Base-by-base conservation (phyloP, 805 yeast species). In the Lipomyces yamadae region DNA sequence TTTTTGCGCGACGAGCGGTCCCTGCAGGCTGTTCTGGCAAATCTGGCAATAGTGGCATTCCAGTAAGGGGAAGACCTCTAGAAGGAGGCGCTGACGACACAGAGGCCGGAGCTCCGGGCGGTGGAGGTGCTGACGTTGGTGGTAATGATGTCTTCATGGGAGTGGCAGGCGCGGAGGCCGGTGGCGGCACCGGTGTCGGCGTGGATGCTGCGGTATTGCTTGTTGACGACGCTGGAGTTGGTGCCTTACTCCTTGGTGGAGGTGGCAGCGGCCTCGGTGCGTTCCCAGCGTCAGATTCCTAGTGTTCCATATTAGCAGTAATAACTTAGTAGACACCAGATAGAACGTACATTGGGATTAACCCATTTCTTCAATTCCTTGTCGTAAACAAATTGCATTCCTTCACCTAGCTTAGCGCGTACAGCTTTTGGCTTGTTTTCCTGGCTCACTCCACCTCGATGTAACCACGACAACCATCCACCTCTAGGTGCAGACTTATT, bases 341-440 rank as follows among this genome's bases (percentile, higher is more conserved):
- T n/a, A 18, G 32, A n/a, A 45, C 48, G 18, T 3, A 85, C 86
- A 69, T 86, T 85, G 63, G 85, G 85, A 74, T 91, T 88, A 61
- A 95, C 86, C 97, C 98, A 95, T 74, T 97, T 84, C 76, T 89
- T 88, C 74, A 89, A 83, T 66, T 89, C 86, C 73, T 91, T 94
- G 78, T 93, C 97, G 76, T 86, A 95, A 74, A 85, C 84, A 75
- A 95, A 89, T 18, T 85, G 81, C 74, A 83, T 89, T 66, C 86
- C 84, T 65, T 89, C 91, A 11, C 98, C 99, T 62, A 95, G 79
- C 72, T 95, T 92, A 48, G 97, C 98, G 70, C 86, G 85, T 68
- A 88, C 83, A 0, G 92, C 90, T 74, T 90, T 91, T 52, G 91
- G 91, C 61, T 86, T 90, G 48, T 63, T n/a, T 2, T 62, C 65